Evolutionary conservation across 345 rosid genomes (phyloP).

Genomic region (Lepidium sativum): DNA sequence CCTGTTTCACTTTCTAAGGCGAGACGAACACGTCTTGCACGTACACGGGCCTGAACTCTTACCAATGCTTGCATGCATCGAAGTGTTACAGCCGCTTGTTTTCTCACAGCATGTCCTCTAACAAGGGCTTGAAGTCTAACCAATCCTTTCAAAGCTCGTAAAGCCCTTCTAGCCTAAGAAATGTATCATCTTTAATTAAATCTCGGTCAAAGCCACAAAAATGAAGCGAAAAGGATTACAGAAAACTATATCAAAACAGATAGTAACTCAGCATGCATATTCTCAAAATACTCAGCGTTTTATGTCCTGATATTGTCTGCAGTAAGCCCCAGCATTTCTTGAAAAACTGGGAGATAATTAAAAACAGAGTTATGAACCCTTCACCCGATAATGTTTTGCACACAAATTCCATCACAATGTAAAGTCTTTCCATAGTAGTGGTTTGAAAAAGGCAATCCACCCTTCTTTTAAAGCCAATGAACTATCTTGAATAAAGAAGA

Average conservation of each 20-base stretch:
- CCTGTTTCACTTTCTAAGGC: slow-evolving; percentile 83
- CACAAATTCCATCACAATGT: background rate
- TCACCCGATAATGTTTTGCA: background rate
- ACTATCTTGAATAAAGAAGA: background rate
- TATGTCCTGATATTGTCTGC: too few species aligned
- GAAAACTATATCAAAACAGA: too few species aligned
- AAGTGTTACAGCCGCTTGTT: slow-evolving; percentile 98
- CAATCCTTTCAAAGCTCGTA: slow-evolving; percentile 88
- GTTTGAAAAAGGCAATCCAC: background rate
- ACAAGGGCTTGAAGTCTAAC: slow-evolving; percentile 98
- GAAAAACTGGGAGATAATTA: too few species aligned
- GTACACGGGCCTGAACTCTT: slow-evolving; percentile 97
- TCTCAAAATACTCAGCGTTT: too few species aligned
- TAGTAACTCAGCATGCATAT: too few species aligned
- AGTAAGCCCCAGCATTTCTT: too few species aligned
- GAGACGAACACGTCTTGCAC: slow-evolving; percentile 93
- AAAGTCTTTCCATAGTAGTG: background rate
- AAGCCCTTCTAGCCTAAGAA: slow-evolving; percentile 90
- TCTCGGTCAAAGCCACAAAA: background rate
- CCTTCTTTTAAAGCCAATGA: background rate
- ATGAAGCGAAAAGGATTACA: background rate
- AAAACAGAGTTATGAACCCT: too few species aligned
- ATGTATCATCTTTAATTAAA: slow-evolving; percentile 10
- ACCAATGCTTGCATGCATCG: slow-evolving; percentile 99
- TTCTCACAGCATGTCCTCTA: slow-evolving; percentile 97